Percentiles rank a stretch among this genome's conserved stretches.
phyloP scores from a whole-genome alignment of 148 eudicot species.

The Camellia lanceoleosa region DNA sequence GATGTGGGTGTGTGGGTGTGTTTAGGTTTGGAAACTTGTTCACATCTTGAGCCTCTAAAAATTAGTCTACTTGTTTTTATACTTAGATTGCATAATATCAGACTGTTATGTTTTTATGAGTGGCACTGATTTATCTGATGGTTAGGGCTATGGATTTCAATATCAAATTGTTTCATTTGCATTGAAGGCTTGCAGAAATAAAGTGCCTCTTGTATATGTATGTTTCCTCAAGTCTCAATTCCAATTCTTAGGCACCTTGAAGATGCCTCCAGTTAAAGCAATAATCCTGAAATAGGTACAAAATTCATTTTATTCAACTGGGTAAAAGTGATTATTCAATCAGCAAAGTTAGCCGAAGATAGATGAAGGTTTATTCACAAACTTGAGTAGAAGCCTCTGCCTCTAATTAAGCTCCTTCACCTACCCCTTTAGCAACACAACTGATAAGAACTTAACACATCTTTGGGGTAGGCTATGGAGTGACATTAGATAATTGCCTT shows the following conservation, averaged over 20 bases:
- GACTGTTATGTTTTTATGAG: background rate
- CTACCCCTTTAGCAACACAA: background rate
- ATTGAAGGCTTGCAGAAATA: background rate
- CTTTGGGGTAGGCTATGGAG: background rate
- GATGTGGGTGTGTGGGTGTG: background rate
- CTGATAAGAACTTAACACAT: background rate
- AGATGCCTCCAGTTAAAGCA: background rate
- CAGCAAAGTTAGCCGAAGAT: conserved; percentile 1
- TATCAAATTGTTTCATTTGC: background rate
- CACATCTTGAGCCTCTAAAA: background rate
- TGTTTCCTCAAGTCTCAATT: background rate
- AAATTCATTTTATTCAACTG: background rate
- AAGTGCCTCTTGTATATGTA: background rate
- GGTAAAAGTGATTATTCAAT: background rate
- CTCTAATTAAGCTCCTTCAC: background rate
- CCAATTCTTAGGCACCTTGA: background rate
- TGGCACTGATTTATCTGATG: background rate
- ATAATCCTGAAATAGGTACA: background rate
- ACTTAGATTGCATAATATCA: background rate
- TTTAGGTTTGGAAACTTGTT: background rate
- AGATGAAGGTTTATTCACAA: background rate
- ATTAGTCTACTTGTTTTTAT: background rate
- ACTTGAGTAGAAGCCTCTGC: conserved; percentile 5
- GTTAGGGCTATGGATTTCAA: background rate
- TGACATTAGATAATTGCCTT: too few relatives aligned